These are phyloP conservation scores for Peronosclerospora sorghi DNA, from an alignment of 352 stramenopile genomes.

Conservation along the genomic window DNA sequence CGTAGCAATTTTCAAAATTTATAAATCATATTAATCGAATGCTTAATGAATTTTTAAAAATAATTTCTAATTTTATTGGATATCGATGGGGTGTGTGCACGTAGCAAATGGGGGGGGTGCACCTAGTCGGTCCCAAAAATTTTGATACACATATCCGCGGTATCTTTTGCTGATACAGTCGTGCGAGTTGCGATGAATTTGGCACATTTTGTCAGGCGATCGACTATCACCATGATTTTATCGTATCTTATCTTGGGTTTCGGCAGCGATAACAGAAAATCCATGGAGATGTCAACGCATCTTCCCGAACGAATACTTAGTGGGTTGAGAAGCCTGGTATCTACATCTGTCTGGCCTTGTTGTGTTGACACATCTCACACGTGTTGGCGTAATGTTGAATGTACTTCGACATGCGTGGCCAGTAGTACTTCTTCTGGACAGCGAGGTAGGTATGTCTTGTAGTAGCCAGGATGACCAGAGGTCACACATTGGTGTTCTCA, in stretches of 20 bases:
- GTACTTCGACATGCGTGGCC: conserved; percentile 2
- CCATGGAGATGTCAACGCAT: conserved; percentile 10
- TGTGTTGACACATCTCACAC: conserved; percentile 4
- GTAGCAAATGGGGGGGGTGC: too few relatives aligned
- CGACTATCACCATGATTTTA: conserved; percentile 6
- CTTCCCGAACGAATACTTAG: background rate
- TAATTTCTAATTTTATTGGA: too few relatives aligned
- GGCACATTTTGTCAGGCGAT: conserved; percentile 3
- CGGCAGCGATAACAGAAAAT: conserved; percentile 5
- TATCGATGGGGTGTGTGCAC: too few relatives aligned
- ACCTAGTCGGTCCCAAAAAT: too few relatives aligned
- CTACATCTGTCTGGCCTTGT: conserved; percentile 6
- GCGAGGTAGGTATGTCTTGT: conserved; percentile 4
- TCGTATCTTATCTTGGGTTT: background rate
- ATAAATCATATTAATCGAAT: too few relatives aligned
- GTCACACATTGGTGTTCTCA: conserved; percentile 4
- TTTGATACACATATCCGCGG: too few relatives aligned
- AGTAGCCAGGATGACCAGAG: conserved; percentile 2
- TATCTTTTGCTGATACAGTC: background rate
- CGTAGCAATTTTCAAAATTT: too few relatives aligned
- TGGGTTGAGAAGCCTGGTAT: background rate
- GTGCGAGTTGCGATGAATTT: conserved; percentile 1
- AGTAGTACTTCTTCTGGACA: conserved; percentile 4
- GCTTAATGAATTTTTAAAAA: too few relatives aligned
- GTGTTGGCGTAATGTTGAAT: conserved; percentile 11